Evolutionary conservation across 371 early-diverging fungal species (phyloP).

Genomic region (Paraphysoderma sedebokerense): DNA sequence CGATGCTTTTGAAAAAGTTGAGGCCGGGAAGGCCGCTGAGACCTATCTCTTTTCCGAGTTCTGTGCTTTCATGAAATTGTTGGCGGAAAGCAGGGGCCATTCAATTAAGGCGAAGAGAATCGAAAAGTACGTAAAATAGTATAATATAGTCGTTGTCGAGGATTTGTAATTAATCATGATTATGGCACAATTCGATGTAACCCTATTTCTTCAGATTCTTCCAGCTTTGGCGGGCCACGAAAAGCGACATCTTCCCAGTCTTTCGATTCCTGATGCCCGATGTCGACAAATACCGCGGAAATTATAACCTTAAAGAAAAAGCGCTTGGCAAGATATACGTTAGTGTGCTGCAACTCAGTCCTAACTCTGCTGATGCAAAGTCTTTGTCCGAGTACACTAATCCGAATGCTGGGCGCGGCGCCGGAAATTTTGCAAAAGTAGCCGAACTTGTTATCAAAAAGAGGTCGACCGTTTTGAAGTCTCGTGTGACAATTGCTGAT

Average conservation of each 20-base stretch:
- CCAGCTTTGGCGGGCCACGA: too few species aligned
- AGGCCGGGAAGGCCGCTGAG: too few species aligned
- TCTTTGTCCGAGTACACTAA: neutral
- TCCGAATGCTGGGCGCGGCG: neutral
- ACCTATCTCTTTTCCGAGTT: too few species aligned
- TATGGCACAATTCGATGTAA: too few species aligned
- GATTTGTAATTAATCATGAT: too few species aligned
- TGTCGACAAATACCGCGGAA: neutral
- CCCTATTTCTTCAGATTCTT: too few species aligned
- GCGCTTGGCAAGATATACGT: neutral
- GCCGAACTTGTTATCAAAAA: neutral
- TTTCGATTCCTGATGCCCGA: neutral
- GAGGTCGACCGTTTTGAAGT: neutral
- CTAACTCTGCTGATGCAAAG: neutral
- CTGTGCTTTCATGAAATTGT: too few species aligned
- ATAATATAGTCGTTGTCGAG: too few species aligned
- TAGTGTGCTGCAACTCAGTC: neutral
- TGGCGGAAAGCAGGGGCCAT: too few species aligned
- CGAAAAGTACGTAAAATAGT: too few species aligned
- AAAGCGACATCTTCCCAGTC: neutral
- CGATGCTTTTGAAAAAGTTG: too few species aligned
- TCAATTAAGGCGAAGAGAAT: too few species aligned
- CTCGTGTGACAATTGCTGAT: neutral
- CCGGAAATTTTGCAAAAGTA: neutral
- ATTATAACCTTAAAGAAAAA: neutral